Percentiles rank a stretch among this genome's conserved stretches.
Conservation (phyloP, 2,329 filamentous ascomycete genomes). For the Fusarium brachygibbosum region DNA sequence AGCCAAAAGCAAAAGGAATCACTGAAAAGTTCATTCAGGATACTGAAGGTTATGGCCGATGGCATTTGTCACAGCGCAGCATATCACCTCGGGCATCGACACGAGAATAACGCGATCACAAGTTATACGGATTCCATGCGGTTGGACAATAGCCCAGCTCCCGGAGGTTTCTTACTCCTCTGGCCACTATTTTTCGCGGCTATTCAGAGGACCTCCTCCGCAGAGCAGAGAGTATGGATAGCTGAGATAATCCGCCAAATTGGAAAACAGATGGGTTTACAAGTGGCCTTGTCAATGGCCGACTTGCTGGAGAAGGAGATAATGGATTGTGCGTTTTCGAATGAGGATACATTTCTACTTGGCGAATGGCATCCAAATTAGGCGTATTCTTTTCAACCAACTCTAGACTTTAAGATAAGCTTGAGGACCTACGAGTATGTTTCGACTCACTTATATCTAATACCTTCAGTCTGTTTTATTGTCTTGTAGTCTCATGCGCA, state of each 20-base stretch:
- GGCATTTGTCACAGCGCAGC: slow-evolving; percentile 38
- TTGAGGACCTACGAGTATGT: too few species aligned
- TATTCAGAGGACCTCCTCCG: slow-evolving; percentile 27
- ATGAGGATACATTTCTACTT: slow-evolving; percentile 32
- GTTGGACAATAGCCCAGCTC: background rate
- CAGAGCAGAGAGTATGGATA: slow-evolving; percentile 33
- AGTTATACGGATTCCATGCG: background rate
- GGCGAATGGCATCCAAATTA: slow-evolving; percentile 38
- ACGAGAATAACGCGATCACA: background rate
- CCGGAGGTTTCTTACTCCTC: slow-evolving; percentile 33
- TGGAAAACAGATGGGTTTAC: slow-evolving; percentile 38
- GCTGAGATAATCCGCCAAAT: slow-evolving; percentile 30
- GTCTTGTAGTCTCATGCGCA: too few species aligned
- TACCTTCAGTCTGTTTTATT: too few species aligned
- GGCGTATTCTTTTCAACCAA: too few species aligned
- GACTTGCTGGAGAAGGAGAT: slow-evolving; percentile 22
- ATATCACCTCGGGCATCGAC: slow-evolving; percentile 36
- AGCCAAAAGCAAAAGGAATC: slow-evolving; percentile 3
- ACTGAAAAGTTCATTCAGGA: slow-evolving; percentile 22
- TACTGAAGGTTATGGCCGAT: slow-evolving; percentile 28
- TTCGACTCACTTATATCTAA: too few species aligned
- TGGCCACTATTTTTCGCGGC: slow-evolving; percentile 41
- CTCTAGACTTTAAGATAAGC: too few species aligned
- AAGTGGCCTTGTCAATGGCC: slow-evolving; percentile 40
- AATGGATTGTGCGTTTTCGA: slow-evolving; percentile 35